Evolutionary conservation across 2,329 filamentous ascomycete genomes (phyloP).

Genomic region (Trichoderma sp.): DNA sequence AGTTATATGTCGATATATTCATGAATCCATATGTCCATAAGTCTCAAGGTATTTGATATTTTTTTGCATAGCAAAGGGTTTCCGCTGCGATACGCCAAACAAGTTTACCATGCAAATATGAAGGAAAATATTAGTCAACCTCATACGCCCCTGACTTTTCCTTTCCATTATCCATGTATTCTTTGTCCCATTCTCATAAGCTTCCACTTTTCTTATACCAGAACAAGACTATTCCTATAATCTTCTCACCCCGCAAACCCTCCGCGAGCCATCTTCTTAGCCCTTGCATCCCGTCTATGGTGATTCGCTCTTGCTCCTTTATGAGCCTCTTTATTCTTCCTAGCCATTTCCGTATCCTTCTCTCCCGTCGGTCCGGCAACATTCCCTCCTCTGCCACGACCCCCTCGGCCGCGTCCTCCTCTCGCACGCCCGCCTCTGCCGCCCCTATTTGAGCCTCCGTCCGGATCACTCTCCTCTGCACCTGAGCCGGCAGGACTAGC

Average conservation of each 20-base stretch:
- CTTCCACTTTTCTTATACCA: background rate
- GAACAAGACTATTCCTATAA: background rate
- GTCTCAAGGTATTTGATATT: background rate
- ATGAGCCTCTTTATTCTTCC: constrained; percentile 77
- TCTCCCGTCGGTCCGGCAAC: constrained; percentile 67
- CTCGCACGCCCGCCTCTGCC: constrained; percentile 49
- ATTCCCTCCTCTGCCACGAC: constrained; percentile 53
- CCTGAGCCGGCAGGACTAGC: constrained; percentile 55
- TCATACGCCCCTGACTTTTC: background rate
- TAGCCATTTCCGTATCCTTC: constrained; percentile 69
- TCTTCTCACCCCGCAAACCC: constrained; percentile 39
- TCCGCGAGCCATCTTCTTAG: constrained; percentile 64
- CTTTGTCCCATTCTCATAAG: background rate
- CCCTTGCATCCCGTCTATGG: constrained; percentile 72
- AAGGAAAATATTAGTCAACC: background rate
- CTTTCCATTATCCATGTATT: background rate
- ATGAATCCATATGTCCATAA: background rate
- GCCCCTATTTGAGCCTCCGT: constrained; percentile 48
- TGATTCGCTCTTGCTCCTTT: constrained; percentile 85
- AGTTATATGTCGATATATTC: background rate
- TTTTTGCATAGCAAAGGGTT: background rate
- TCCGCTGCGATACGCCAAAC: background rate
- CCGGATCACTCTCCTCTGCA: constrained; percentile 56
- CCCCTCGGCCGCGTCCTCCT: constrained; percentile 37
- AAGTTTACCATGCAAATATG: background rate